Evolutionary conservation across 2,329 filamentous ascomycete species (phyloP).

Genomic region (Fusarium sp.): DNA sequence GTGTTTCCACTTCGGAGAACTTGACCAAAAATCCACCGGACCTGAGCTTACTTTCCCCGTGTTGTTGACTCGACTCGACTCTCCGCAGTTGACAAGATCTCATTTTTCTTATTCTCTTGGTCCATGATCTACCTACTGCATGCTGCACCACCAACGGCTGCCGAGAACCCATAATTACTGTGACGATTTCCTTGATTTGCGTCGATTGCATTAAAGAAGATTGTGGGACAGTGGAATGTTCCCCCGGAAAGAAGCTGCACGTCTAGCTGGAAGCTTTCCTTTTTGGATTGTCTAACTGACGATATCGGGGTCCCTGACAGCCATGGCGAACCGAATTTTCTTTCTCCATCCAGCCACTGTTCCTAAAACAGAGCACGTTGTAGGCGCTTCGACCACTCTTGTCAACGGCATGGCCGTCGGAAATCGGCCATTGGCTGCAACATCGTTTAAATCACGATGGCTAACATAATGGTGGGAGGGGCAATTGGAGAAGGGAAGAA

Average conservation of each 20-base stretch:
- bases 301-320: slow-evolving; percentile 17
- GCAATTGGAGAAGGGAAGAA: slow-evolving; percentile 23
- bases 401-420: slow-evolving; percentile 26
- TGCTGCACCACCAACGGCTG: not conserved
- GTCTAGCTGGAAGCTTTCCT: slow-evolving; percentile 22
- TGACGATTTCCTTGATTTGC: slow-evolving; percentile 2
- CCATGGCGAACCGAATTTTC: slow-evolving; percentile 19
- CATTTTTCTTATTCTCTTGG: slow-evolving; percentile 17
- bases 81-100: slow-evolving; percentile 39
- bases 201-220: slow-evolving; percentile 3
- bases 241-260: slow-evolving; percentile 20
- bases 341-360: slow-evolving; percentile 14
- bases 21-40: slow-evolving; percentile 2
- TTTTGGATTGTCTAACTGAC: slow-evolving; percentile 23
- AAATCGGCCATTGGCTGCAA: slow-evolving; percentile 24
- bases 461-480: slow-evolving; percentile 39
- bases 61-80: not conserved
- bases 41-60: slow-evolving; percentile 33
- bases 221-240: slow-evolving; percentile 24
- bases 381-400: slow-evolving; percentile 26
- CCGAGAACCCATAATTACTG: slow-evolving; percentile 11
- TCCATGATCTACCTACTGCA: slow-evolving; percentile 21
- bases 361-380: slow-evolving; percentile 34
- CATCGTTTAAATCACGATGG: slow-evolving; percentile 27
- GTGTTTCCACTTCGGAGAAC: slow-evolving; percentile 19